Conservation (phyloP, 495 filamentous ascomycete genomes). For the Hypoxylon crocopeplum region DNA sequence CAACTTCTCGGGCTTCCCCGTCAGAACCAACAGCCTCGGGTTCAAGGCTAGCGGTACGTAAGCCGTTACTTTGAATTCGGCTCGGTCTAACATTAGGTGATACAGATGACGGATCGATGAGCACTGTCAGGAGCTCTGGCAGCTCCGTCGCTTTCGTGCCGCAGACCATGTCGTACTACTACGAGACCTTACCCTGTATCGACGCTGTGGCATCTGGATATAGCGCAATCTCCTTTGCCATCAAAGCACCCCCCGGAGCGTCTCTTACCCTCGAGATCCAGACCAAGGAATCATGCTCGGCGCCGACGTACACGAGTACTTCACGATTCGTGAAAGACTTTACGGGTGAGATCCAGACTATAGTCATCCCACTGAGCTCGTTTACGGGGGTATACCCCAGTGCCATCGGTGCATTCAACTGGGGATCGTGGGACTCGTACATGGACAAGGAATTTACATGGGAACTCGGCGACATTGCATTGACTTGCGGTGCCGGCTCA, state of each 20-base stretch:
- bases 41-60: slow-evolving; percentile 26
- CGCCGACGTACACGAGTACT: slow-evolving; percentile 4
- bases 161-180: slow-evolving; percentile 16
- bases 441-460: not conserved
- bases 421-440: slow-evolving; percentile 14
- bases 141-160: slow-evolving; percentile 16
- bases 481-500: not conserved
- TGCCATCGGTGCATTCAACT: slow-evolving; percentile 19
- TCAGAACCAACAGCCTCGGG: slow-evolving; percentile 16
- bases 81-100: not conserved
- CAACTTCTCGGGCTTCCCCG: slow-evolving; percentile 14
- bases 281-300: slow-evolving; percentile 11
- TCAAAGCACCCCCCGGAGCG: slow-evolving; percentile 10
- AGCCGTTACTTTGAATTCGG: not conserved
- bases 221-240: slow-evolving; percentile 10
- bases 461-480: not conserved
- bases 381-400: slow-evolving; percentile 15
- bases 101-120: slow-evolving; percentile 30
- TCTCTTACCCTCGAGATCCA: slow-evolving; percentile 29
- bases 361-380: slow-evolving; percentile 3
- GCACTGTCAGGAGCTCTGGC: not conserved
- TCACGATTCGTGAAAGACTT: slow-evolving; percentile 13
- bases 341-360: not conserved
- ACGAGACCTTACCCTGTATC: slow-evolving; percentile 23
- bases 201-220: slow-evolving; percentile 4